Conservation (phyloP, 192 early-diverging fungal genomes). For the Entomortierella beljakovae region DNA sequence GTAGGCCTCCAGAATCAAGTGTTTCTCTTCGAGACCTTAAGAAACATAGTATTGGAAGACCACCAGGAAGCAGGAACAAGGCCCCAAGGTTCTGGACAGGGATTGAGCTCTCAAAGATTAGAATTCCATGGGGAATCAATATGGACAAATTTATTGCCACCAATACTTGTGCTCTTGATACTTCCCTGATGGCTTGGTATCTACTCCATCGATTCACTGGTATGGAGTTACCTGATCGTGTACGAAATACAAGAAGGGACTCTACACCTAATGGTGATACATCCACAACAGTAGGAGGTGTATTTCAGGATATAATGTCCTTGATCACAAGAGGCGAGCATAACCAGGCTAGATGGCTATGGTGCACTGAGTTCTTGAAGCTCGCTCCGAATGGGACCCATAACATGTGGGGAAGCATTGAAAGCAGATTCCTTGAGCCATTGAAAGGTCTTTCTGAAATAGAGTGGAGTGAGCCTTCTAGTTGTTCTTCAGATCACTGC, state of each 20-base stretch:
- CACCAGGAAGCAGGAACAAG: not conserved
- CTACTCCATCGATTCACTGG: not conserved
- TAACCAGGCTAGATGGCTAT: not conserved
- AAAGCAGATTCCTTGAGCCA: not conserved
- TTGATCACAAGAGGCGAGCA: not conserved
- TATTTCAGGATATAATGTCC: not conserved
- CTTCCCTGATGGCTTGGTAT: slow-evolving; percentile 20
- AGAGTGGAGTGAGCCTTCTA: not conserved
- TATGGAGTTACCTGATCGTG: not conserved
- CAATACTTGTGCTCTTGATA: slow-evolving; percentile 29
- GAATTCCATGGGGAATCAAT: slow-evolving; percentile 27
- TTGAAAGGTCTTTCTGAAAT: not conserved
- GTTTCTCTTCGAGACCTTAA: not conserved
- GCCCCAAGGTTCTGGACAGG: slow-evolving; percentile 3
- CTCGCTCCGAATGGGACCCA: not conserved
- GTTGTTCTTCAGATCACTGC: not conserved
- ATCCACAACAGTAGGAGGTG: not conserved
- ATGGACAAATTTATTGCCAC: not conserved
- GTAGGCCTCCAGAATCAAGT: not conserved
- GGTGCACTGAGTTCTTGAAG: not conserved
- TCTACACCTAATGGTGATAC: not conserved
- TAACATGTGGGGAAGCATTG: not conserved
- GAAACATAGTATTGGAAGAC: not conserved
- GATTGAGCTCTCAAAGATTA: slow-evolving; percentile 16
- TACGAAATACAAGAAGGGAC: not conserved